Percentiles rank a stretch among this genome's conserved stretches.
Conservation (phyloP, 768 basidiomycete species). For the Auricularia cornea region DNA sequence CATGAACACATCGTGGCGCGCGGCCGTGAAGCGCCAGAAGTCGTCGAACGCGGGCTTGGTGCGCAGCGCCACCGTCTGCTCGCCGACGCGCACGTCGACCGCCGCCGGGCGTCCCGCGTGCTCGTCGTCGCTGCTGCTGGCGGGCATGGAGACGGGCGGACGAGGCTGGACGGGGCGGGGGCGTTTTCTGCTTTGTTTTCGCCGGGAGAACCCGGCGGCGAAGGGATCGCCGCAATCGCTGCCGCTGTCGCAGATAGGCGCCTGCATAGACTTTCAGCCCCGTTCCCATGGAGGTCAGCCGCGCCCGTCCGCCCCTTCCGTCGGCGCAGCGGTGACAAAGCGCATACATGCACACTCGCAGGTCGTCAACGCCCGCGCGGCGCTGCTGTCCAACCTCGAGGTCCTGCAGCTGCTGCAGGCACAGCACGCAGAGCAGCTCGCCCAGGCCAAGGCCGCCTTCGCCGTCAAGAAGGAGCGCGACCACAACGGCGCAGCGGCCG, state of each 20-base stretch:
- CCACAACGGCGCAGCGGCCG: too few species aligned
- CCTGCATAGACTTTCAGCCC: too few species aligned
- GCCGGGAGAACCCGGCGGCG: too few species aligned
- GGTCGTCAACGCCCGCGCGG: slow-evolving; percentile 62
- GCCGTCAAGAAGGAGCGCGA: slow-evolving; percentile 76
- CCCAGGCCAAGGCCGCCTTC: slow-evolving; percentile 58
- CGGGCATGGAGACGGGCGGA: too few species aligned
- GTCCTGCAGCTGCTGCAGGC: slow-evolving; percentile 70
- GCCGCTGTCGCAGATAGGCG: too few species aligned
- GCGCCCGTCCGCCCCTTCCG: not conserved
- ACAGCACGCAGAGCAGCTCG: slow-evolving; percentile 65
- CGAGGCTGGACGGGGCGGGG: too few species aligned
- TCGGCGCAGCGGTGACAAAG: too few species aligned
- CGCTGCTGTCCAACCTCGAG: slow-evolving; percentile 85
- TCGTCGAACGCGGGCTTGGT: slow-evolving; percentile 53
- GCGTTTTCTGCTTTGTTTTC: too few species aligned
- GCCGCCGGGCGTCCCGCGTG: not conserved
- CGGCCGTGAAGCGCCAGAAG: slow-evolving; percentile 50
- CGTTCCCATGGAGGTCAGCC: not conserved
- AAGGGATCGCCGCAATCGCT: too few species aligned
- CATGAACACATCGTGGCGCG: slow-evolving; percentile 50
- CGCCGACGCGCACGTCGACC: slow-evolving; percentile 21
- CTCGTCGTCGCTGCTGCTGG: not conserved
- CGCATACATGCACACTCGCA: slow-evolving; percentile 19
- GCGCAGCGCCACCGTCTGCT: slow-evolving; percentile 33